A percentile compares a stretch with the other conserved stretches of the same genome.
Evolutionary conservation across 2,329 filamentous ascomycete genomes (phyloP).

Genomic region (Neonectria ditissima): DNA sequence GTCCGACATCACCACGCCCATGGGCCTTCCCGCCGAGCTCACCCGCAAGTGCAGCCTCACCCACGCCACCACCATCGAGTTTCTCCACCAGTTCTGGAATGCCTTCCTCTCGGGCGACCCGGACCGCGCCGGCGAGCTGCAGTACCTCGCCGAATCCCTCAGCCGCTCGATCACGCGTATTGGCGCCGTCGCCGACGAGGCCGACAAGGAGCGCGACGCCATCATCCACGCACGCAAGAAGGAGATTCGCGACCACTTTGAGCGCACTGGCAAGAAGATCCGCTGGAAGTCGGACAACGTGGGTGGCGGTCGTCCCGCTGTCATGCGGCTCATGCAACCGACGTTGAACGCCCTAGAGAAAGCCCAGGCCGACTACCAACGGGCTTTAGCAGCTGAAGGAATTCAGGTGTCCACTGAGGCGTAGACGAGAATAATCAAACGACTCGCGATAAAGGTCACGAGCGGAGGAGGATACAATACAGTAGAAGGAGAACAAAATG

Average conservation of each 20-base stretch:
- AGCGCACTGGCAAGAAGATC: constrained; percentile 79
- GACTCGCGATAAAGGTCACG: background rate
- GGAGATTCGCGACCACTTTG: constrained; percentile 77
- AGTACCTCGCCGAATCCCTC: constrained; percentile 85
- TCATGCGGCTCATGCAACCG: constrained; percentile 81
- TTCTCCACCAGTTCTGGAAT: constrained; percentile 97
- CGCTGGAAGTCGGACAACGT: constrained; percentile 76
- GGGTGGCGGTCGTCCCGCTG: constrained; percentile 80
- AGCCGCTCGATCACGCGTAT: constrained; percentile 82
- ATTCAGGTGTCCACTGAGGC: constrained; percentile 60
- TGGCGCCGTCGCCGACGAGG: constrained; percentile 81
- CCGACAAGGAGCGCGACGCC: constrained; percentile 78
- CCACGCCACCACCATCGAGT: constrained; percentile 93
- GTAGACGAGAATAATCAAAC: background rate
- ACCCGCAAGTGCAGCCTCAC: constrained; percentile 73
- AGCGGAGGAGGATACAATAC: background rate
- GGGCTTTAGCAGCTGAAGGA: constrained; percentile 74
- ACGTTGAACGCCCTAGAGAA: constrained; percentile 77
- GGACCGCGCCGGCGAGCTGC: constrained; percentile 82
- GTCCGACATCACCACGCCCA: constrained; percentile 62
- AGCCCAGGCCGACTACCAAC: constrained; percentile 78
- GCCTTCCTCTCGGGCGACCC: constrained; percentile 90
- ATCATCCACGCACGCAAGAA: constrained; percentile 74
- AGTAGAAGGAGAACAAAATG: background rate
- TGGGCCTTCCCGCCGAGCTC: constrained; percentile 66